Evolutionary conservation across 306 rosid species (phyloP).

Genomic region (Cicer yamashitae): DNA sequence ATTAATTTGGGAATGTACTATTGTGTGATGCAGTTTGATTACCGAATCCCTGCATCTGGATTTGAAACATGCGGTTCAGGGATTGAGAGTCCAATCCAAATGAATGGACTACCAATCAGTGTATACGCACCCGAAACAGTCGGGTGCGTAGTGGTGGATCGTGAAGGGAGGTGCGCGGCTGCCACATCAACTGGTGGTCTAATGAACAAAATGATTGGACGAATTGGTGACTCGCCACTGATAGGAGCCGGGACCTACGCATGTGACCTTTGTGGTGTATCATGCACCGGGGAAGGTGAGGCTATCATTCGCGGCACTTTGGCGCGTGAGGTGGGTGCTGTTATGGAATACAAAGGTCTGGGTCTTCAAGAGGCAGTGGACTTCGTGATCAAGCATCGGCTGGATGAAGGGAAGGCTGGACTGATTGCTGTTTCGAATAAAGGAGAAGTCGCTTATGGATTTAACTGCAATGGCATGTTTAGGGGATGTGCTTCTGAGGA

Average conservation of each 20-base stretch:
- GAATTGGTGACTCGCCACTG: constrained; percentile 92
- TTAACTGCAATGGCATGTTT: constrained; percentile 88
- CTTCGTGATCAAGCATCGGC: constrained; percentile 69
- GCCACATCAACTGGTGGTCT: constrained; percentile 92
- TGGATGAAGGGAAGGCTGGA: constrained; percentile 88
- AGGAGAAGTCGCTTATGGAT: constrained; percentile 93
- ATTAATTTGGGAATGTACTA: background rate
- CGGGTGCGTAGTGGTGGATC: constrained; percentile 94
- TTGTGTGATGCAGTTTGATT: constrained; percentile 66
- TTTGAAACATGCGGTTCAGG: constrained; percentile 66
- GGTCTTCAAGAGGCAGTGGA: constrained; percentile 85
- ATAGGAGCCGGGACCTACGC: constrained; percentile 92
- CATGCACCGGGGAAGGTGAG: constrained; percentile 95
- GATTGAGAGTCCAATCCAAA: constrained; percentile 67
- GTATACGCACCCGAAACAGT: constrained; percentile 96
- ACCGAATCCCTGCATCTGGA: constrained; percentile 63
- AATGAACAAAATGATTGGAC: constrained; percentile 86
- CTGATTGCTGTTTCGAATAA: constrained; percentile 77
- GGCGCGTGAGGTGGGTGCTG: constrained; percentile 97
- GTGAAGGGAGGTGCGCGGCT: constrained; percentile 72
- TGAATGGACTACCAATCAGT: constrained; percentile 90
- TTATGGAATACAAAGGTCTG: constrained; percentile 91
- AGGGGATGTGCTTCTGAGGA: constrained; percentile 82
- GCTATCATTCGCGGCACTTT: constrained; percentile 90
- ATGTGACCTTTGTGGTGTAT: constrained; percentile 72